Conservation (phyloP, 768 basidiomycete genomes). For the Lepiota brunneoincarnata region DNA sequence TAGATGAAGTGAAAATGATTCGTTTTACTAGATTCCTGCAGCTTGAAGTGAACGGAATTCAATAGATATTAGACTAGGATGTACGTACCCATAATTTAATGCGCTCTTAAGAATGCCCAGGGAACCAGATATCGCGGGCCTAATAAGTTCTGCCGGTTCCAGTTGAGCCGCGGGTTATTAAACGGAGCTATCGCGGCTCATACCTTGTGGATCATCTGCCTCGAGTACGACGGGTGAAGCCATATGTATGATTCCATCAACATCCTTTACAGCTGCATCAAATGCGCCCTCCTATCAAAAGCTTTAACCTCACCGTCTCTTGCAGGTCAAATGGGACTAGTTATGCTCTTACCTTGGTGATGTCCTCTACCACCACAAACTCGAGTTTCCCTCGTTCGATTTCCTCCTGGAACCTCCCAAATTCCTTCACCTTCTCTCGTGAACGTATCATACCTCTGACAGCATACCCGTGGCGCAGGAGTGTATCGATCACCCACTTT, state of each 20-base stretch:
- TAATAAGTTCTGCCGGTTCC: conserved; percentile 46
- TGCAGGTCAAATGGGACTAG: background rate
- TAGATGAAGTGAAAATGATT: conserved; percentile 60
- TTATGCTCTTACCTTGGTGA: conserved; percentile 31
- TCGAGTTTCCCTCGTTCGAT: conserved; percentile 51
- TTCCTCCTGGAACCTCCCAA: conserved; percentile 47
- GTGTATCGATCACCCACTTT: conserved; percentile 44
- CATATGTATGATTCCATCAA: conserved; percentile 59
- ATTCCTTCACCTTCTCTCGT: conserved; percentile 49
- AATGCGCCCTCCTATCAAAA: conserved; percentile 52
- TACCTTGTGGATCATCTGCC: conserved; percentile 35
- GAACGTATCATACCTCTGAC: conserved; percentile 66
- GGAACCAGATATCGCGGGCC: conserved; percentile 69
- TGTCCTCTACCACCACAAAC: conserved; percentile 62
- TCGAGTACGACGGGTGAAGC: conserved; percentile 56
- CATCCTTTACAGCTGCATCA: conserved; percentile 68
- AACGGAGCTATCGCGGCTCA: background rate
- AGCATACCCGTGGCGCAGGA: conserved; percentile 56
- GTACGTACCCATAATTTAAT: conserved; percentile 26
- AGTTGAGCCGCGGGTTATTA: background rate
- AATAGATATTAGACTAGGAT: background rate
- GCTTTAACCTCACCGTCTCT: background rate
- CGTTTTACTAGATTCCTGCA: conserved; percentile 43
- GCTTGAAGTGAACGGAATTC: background rate
- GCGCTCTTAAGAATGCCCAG: conserved; percentile 52